These are phyloP conservation scores for Aspergillus unguis DNA, from an alignment of 2,329 filamentous ascomycete species.

Conservation along the genomic window DNA sequence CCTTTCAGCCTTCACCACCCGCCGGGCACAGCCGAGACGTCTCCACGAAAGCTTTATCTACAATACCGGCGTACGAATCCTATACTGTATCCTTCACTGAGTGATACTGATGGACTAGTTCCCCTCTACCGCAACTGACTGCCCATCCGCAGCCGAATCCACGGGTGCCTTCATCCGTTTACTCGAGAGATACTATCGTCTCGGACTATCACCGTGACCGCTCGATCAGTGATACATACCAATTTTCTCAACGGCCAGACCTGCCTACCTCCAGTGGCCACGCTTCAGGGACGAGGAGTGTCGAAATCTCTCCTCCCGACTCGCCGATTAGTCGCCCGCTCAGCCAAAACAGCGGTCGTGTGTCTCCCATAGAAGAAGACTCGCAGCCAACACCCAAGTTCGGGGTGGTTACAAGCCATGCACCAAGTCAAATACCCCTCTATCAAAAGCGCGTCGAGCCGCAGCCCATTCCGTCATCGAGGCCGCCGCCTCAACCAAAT, in stretches of 20 bases:
- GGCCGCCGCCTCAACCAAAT: constrained; percentile 2
- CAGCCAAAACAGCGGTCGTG: constrained; percentile 29
- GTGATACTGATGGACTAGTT: constrained; percentile 15
- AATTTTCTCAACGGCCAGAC: constrained; percentile 4
- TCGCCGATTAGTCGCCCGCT: constrained; percentile 36
- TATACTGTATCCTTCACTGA: neutral
- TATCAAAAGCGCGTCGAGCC: constrained; percentile 22
- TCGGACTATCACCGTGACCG: constrained; percentile 16
- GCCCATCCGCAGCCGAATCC: constrained; percentile 20
- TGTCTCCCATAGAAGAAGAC: constrained; percentile 43
- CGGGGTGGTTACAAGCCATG: neutral
- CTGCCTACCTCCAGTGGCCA: neutral
- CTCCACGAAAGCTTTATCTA: constrained; percentile 32
- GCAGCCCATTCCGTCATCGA: constrained; percentile 9
- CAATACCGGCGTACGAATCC: constrained; percentile 35
- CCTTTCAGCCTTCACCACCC: constrained; percentile 38
- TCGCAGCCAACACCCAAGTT: constrained; percentile 9
- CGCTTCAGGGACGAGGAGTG: constrained; percentile 28
- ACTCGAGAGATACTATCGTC: constrained; percentile 49
- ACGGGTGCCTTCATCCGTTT: constrained; percentile 59
- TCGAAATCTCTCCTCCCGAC: constrained; percentile 47
- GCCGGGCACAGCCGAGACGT: constrained; percentile 25
- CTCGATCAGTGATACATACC: constrained; percentile 18
- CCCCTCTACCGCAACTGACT: constrained; percentile 11
- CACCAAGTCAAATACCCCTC: constrained; percentile 29